These are phyloP conservation scores for Diaporthe ampelina DNA, from an alignment of 2,329 filamentous ascomycete genomes.

Conservation along the genomic window DNA sequence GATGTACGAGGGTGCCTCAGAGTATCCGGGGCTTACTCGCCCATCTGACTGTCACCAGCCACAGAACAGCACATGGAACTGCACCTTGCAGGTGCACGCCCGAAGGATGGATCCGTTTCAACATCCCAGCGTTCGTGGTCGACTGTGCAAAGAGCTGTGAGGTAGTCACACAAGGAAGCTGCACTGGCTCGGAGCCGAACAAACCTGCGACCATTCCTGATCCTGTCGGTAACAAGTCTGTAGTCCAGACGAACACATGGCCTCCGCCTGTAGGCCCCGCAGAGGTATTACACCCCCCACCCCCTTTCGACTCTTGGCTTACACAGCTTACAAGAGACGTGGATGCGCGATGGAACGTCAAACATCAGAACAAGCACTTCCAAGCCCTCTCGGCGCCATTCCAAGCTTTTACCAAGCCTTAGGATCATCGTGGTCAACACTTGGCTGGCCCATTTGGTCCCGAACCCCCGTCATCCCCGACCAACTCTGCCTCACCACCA, in stretches of 20 bases:
- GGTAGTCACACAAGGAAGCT: not conserved
- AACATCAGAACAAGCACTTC: conserved; percentile 19
- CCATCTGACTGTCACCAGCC: not conserved
- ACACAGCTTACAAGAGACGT: not conserved
- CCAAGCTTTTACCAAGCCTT: conserved; percentile 26
- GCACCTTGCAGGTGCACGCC: not conserved
- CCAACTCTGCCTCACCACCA: not conserved
- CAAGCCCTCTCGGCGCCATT: not conserved
- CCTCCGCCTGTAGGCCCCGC: not conserved
- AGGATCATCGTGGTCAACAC: not conserved
- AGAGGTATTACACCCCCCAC: not conserved
- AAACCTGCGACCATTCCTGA: not conserved
- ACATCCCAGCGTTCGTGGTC: not conserved
- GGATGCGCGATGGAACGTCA: conserved; percentile 9
- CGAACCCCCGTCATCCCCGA: not conserved
- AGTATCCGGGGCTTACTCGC: not conserved
- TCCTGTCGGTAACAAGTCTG: not conserved
- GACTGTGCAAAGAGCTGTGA: not conserved
- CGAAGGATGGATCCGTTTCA: conserved; percentile 7
- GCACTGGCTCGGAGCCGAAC: not conserved
- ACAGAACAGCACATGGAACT: conserved; percentile 2
- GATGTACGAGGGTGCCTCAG: not conserved
- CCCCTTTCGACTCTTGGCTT: not conserved
- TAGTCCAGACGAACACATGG: not conserved
- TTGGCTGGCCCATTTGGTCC: not conserved